A percentile compares a stretch with the other conserved stretches of the same genome.
These are phyloP conservation scores for Scalesia atractyloides DNA, from an alignment of 129 eudicot species.

Conservation along the genomic window DNA sequence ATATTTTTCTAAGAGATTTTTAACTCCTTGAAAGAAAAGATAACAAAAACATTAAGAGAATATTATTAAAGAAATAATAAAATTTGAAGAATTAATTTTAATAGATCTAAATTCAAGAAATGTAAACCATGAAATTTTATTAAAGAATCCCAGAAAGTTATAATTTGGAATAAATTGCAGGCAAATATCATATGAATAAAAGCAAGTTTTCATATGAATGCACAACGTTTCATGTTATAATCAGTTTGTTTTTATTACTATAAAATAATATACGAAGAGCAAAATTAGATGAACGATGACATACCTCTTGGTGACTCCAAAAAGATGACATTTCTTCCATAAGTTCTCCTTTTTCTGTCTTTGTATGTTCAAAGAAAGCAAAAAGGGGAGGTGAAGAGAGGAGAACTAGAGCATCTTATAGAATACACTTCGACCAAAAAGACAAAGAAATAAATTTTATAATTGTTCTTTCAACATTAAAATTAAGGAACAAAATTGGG, in stretches of 20 bases:
- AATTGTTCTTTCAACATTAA: not conserved
- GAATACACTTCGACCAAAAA: conserved; percentile 24
- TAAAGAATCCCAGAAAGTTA: not conserved
- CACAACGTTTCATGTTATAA: not conserved
- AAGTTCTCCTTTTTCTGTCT: not conserved
- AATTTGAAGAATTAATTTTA: not conserved
- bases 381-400: conserved; percentile 23
- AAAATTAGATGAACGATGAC: conserved; percentile 24
- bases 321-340: conserved; percentile 74
- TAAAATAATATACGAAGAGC: not conserved
- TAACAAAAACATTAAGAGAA: not conserved
- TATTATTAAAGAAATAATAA: not conserved
- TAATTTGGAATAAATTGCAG: too few relatives aligned
- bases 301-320: conserved; percentile 78
- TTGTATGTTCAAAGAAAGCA: conserved; percentile 5
- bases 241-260: too few relatives aligned
- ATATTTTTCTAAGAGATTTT: not conserved
- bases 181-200: not conserved
- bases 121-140: not conserved
- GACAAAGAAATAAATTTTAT: conserved; percentile 6
- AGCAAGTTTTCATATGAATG: not conserved
- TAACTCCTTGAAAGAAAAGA: not conserved
- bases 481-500: conserved; percentile 29
- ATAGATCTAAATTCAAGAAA: conserved; percentile 7
- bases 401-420: conserved; percentile 24